Evolutionary conservation across 2,329 filamentous ascomycete species (phyloP).

Genomic region (Diplodia mutila): DNA sequence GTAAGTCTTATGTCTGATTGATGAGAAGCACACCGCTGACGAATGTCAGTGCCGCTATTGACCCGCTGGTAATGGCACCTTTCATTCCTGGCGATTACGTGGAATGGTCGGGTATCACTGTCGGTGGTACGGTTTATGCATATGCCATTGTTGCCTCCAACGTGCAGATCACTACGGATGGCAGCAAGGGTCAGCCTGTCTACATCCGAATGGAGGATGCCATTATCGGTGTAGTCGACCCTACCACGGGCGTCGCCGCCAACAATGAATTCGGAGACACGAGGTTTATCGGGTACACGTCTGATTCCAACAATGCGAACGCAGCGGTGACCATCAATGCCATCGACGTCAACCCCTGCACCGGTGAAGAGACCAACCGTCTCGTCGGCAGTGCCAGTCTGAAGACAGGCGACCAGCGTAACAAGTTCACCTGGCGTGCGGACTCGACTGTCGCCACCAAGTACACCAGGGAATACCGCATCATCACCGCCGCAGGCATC

Average conservation of each 20-base stretch:
- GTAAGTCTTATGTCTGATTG: conserved; percentile 26
- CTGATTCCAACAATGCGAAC: conserved; percentile 38
- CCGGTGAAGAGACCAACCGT: conserved; percentile 44
- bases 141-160: conserved; percentile 45
- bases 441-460: conserved; percentile 31
- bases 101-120: conserved; percentile 44
- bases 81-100: conserved; percentile 48
- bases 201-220: conserved; percentile 51
- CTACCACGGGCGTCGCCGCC: conserved; percentile 26
- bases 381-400: conserved; percentile 41
- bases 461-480: conserved; percentile 49
- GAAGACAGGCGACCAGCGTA: conserved; percentile 39
- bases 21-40: neutral
- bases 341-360: conserved; percentile 50
- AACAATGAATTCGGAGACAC: conserved; percentile 44
- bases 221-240: conserved; percentile 46
- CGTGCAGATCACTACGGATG: conserved; percentile 45
- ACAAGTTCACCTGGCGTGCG: conserved; percentile 47
- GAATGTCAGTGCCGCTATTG: conserved; percentile 32
- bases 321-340: conserved; percentile 41
- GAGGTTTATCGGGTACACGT: conserved; percentile 45
- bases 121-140: conserved; percentile 41
- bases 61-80: conserved; percentile 47
- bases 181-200: conserved; percentile 39
- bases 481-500: conserved; percentile 41